Conservation (phyloP, 2,329 filamentous ascomycete genomes). For the Blastomyces gilchristii region DNA sequence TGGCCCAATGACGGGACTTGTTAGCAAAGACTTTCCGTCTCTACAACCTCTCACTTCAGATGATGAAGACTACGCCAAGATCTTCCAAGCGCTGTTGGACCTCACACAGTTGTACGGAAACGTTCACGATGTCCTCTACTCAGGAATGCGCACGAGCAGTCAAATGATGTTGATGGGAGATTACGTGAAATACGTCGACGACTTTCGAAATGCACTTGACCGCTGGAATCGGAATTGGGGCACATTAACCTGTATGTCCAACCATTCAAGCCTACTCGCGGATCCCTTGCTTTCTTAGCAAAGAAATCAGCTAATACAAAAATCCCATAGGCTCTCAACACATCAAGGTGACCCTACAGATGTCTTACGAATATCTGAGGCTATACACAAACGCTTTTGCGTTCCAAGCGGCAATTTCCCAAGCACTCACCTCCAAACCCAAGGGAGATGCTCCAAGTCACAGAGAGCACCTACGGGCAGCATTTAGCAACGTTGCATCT, state of each 20-base stretch:
- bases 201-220: constrained; percentile 58
- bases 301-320: background rate
- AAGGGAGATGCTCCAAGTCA: constrained; percentile 28
- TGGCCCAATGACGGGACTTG: constrained; percentile 54
- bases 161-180: constrained; percentile 60
- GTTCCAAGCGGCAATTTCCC: constrained; percentile 58
- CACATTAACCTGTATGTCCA: constrained; percentile 47
- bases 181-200: constrained; percentile 66
- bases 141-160: constrained; percentile 58
- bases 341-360: constrained; percentile 56
- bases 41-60: constrained; percentile 49
- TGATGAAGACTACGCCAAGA: constrained; percentile 56
- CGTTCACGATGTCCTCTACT: constrained; percentile 63
- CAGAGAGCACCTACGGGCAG: constrained; percentile 33
- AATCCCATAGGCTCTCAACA: constrained; percentile 46
- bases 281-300: background rate
- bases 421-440: constrained; percentile 35
- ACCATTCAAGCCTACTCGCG: background rate
- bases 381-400: constrained; percentile 68
- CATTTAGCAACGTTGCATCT: constrained; percentile 46
- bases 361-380: constrained; percentile 63
- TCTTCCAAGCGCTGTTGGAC: constrained; percentile 62
- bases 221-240: constrained; percentile 64
- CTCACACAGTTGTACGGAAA: constrained; percentile 63
- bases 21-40: constrained; percentile 58